A percentile compares a stretch with the other conserved stretches of the same genome.
Evolutionary conservation across 2,329 filamentous ascomycete genomes (phyloP).

Genomic region (Fusarium sp.): DNA sequence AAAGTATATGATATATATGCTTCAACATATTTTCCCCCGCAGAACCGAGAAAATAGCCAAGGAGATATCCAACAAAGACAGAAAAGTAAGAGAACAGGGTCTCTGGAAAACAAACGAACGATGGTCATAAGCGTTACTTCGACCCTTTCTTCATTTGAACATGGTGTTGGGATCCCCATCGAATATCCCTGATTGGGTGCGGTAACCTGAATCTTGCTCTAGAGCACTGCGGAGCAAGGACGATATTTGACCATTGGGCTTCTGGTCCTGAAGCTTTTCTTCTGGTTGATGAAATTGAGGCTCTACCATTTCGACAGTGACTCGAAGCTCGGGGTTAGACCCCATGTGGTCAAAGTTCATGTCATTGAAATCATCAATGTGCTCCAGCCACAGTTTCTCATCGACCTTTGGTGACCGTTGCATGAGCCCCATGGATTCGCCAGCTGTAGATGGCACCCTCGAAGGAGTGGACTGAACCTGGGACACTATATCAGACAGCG

Average conservation of each 20-base stretch:
- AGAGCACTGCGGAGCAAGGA: background rate
- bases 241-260: background rate
- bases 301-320: background rate
- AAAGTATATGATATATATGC: background rate
- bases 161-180: constrained; percentile 2
- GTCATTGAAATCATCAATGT: background rate
- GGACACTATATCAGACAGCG: background rate
- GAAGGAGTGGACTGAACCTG: constrained; percentile 24
- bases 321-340: constrained; percentile 13
- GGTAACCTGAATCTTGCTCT: constrained; percentile 27
- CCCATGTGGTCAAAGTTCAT: constrained; percentile 16
- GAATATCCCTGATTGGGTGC: background rate
- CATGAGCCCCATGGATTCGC: constrained; percentile 11
- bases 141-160: constrained; percentile 5
- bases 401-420: constrained; percentile 13
- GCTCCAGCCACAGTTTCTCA: background rate
- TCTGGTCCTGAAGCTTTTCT: background rate
- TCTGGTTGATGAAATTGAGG: constrained; percentile 5
- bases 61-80: background rate
- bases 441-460: constrained; percentile 24
- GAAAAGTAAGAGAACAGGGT: background rate
- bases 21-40: background rate
- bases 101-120: background rate
- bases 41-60: background rate
- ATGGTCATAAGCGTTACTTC: background rate